Evolutionary conservation across 1,284 basidiomycete genomes (phyloP).

Genomic region (Amylostereum areolatum): DNA sequence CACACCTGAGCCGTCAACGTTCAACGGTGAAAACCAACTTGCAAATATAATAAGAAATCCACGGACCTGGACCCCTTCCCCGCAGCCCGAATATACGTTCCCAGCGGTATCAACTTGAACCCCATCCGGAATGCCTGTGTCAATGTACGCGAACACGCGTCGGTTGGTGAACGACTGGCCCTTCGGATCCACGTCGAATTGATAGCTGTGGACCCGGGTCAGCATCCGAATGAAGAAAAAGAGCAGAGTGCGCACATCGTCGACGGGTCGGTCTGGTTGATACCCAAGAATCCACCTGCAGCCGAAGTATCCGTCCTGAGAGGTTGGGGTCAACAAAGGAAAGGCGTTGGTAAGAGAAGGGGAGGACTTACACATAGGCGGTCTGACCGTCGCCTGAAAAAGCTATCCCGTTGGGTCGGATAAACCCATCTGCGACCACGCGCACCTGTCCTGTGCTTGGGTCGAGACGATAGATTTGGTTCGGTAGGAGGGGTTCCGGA

Average conservation of each 20-base stretch:
- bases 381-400: conserved; percentile 9
- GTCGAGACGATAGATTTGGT: conserved; percentile 8
- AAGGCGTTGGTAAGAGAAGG: no score
- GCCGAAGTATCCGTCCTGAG: conserved; percentile 51
- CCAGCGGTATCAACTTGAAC: conserved; percentile 53
- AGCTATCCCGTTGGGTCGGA: conserved; percentile 4
- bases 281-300: conserved; percentile 40
- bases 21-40: background rate
- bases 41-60: conserved; percentile 3
- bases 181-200: conserved; percentile 60
- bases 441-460: conserved; percentile 2
- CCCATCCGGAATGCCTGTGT: conserved; percentile 59
- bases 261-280: conserved; percentile 56
- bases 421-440: conserved; percentile 8
- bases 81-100: conserved; percentile 65
- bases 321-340: background rate
- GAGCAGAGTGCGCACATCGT: conserved; percentile 48
- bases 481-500: conserved; percentile 4
- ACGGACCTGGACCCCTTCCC: conserved; percentile 65
- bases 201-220: conserved; percentile 44
- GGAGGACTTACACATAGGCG: conserved; percentile 6
- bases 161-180: conserved; percentile 55
- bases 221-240: no score
- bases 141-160: conserved; percentile 65
- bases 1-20: conserved; percentile 41